These are phyloP conservation scores for Neoscytalidium dimidiatum DNA, from an alignment of 2,329 filamentous ascomycete genomes.

Conservation along the genomic window DNA sequence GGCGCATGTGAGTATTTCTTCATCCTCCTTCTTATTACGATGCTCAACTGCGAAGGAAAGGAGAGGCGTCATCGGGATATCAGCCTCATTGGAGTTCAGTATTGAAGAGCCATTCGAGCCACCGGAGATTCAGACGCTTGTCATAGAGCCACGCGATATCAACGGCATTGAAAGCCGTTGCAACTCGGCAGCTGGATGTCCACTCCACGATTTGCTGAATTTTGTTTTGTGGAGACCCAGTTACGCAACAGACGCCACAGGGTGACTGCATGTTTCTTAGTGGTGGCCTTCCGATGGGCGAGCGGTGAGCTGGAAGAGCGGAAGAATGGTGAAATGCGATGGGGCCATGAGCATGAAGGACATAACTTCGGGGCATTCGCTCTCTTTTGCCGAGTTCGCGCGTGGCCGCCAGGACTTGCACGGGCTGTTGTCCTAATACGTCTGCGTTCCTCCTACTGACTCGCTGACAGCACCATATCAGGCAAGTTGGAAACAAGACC, in stretches of 20 bases:
- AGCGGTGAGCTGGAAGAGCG: background rate
- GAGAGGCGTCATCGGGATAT: background rate
- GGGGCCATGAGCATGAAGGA: background rate
- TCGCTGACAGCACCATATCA: background rate
- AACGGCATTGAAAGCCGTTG: background rate
- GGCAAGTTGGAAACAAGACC: background rate
- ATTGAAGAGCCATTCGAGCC: background rate
- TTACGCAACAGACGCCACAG: conserved; percentile 4
- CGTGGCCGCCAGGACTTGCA: background rate
- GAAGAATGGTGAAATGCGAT: background rate
- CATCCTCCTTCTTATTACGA: background rate
- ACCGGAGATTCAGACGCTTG: background rate
- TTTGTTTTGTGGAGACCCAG: background rate
- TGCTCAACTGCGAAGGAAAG: background rate
- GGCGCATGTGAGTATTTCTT: background rate
- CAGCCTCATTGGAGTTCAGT: background rate
- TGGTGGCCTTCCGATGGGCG: conserved; percentile 5
- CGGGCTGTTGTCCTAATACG: background rate
- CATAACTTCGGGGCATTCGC: background rate
- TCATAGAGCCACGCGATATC: background rate
- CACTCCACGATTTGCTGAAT: background rate
- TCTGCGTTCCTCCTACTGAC: background rate
- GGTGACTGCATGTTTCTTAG: background rate
- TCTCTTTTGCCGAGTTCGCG: background rate
- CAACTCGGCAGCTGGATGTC: background rate